Evolutionary conservation across 139 green algal species (phyloP), one percentile per base, ranked within the genome.

Genomic region (Zygnema circumcarinatum): DNA sequence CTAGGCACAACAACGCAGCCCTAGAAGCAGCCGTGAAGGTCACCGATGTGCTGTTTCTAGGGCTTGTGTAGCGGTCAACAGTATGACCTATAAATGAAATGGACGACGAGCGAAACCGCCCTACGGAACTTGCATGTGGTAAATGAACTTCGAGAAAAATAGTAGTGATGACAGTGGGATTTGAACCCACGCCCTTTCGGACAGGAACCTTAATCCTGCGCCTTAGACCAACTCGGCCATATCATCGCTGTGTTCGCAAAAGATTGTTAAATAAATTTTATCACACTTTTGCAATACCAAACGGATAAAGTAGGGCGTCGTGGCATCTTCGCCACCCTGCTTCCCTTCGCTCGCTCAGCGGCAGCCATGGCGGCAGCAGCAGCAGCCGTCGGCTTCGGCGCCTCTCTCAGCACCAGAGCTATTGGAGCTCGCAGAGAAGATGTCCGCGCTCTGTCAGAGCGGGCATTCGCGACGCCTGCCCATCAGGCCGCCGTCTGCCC

Each of bases 161-260:
- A n/a, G n/a, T n/a, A n/a, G 3, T 81, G 47, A 62, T 52, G 74
- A 81, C 39, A 62, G 74, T 85, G 78, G 78, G 78, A 85, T 85
- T 85, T 83, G 78, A 85, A 85, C 78, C 78, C 78, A 85, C 42
- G 78, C 78, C 78, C 78, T 85, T 85, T 85, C 78, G 78, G 78
- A 85, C 78, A 79, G 78, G 78, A 42, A 76, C 2, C 2, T 85
- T 40, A 85, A 85, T 40, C 78, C 78, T 81, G 79, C 79, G 52
- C 79, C 79, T 85, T 85, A 85, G 79, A 85, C 78, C 79, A 85
- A 69, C 79, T 85, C 79, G 79, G 79, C 79, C 79, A 85, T 38
- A 42, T 85, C 41, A 39, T 47, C 79, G n/a, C 25, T 84, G 33
- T n/a, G 2, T 35, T 79, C 16, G 69, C 11, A 3, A 41, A 78